Evolutionary conservation across 2,329 filamentous ascomycete genomes (phyloP).

Genomic region (Talaromyces albobiverticillius): DNA sequence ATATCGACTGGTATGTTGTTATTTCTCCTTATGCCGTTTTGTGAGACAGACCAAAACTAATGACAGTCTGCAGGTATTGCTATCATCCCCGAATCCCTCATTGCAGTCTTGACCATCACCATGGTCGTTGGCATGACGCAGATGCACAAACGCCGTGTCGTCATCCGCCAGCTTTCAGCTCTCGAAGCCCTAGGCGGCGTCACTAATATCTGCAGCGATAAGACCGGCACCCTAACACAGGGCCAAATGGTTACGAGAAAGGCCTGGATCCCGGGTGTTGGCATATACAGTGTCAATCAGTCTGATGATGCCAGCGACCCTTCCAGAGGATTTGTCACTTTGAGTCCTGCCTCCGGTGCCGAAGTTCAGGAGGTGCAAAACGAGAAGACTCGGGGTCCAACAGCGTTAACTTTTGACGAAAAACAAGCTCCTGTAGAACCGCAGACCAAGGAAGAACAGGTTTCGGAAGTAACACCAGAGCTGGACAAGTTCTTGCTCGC

Average conservation of each 20-base stretch:
- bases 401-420: slow-evolving; percentile 58
- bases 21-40: background rate
- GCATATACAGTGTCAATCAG: slow-evolving; percentile 52
- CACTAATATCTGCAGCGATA: slow-evolving; percentile 58
- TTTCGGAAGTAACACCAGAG: slow-evolving; percentile 42
- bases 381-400: slow-evolving; percentile 48
- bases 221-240: slow-evolving; percentile 55
- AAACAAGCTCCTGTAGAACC: slow-evolving; percentile 22
- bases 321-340: slow-evolving; percentile 47
- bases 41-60: background rate
- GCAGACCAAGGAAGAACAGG: slow-evolving; percentile 2
- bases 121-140: slow-evolving; percentile 56
- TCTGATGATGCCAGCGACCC: slow-evolving; percentile 56
- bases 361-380: slow-evolving; percentile 27
- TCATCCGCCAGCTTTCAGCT: slow-evolving; percentile 53
- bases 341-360: slow-evolving; percentile 31
- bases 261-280: slow-evolving; percentile 54
- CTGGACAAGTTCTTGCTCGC: slow-evolving; percentile 53
- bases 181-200: slow-evolving; percentile 58
- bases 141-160: slow-evolving; percentile 53
- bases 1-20: slow-evolving; percentile 47
- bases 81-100: slow-evolving; percentile 63
- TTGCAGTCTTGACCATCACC: slow-evolving; percentile 61
- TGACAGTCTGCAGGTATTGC: slow-evolving; percentile 41
- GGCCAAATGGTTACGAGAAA: slow-evolving; percentile 61